These are phyloP conservation scores for Coriaria nepalensis DNA, from an alignment of 306 rosid genomes.

Conservation along the genomic window DNA sequence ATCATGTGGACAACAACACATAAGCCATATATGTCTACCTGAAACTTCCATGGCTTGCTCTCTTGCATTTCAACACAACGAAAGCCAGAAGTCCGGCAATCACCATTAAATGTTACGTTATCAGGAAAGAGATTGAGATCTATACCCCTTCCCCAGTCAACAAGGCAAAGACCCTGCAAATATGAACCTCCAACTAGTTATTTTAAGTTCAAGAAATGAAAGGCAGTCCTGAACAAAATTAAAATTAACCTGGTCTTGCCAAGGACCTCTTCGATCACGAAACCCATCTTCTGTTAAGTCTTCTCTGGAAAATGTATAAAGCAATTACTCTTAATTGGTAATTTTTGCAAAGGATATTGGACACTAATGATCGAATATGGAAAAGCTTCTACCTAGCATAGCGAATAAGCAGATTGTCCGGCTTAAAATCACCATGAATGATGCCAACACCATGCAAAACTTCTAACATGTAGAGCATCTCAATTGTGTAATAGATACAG, in stretches of 20 bases:
- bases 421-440: slow-evolving; percentile 97
- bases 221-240: slow-evolving; percentile 6
- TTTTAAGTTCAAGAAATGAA: no score
- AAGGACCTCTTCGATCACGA: slow-evolving; percentile 48
- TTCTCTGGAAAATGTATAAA: slow-evolving; percentile 33
- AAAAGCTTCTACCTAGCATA: slow-evolving; percentile 53
- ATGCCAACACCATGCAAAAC: slow-evolving; percentile 60
- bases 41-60: slow-evolving; percentile 70
- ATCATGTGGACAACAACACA: slow-evolving; percentile 66
- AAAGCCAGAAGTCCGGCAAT: slow-evolving; percentile 83
- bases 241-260: slow-evolving; percentile 67
- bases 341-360: slow-evolving; percentile 9
- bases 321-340: slow-evolving; percentile 1
- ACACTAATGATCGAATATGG: slow-evolving; percentile 13
- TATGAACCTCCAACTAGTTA: slow-evolving; percentile 9
- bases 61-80: slow-evolving; percentile 88
- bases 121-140: slow-evolving; percentile 72
- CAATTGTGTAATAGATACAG: slow-evolving; percentile 73
- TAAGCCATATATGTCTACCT: slow-evolving; percentile 78
- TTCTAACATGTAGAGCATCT: slow-evolving; percentile 82
- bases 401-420: slow-evolving; percentile 85
- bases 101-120: slow-evolving; percentile 49
- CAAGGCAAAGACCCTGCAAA: slow-evolving; percentile 86
- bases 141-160: slow-evolving; percentile 98
- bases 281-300: slow-evolving; percentile 45